Conservation (phyloP, 345 rosid genomes). For the Eucalyptus melliodora region DNA sequence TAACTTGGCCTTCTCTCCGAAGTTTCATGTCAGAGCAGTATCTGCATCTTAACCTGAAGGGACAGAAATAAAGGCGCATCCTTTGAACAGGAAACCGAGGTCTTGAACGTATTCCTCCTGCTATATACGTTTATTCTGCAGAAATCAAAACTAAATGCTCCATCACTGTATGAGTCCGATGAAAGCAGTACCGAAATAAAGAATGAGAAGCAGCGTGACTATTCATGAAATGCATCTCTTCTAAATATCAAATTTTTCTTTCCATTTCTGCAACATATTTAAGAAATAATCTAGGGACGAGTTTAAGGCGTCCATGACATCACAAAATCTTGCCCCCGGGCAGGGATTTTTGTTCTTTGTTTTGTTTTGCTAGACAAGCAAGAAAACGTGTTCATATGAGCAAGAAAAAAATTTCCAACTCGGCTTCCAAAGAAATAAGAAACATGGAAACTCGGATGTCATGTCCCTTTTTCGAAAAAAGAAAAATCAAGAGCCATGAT, state of each 20-base stretch:
- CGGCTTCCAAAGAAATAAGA: not conserved
- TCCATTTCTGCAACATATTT: not conserved
- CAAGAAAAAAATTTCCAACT: not conserved
- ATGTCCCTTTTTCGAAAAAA: not conserved
- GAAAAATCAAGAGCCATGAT: not conserved
- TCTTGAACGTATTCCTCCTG: not conserved
- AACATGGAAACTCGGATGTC: not conserved
- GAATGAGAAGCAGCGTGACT: not conserved
- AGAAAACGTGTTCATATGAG: not conserved
- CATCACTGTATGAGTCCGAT: not conserved
- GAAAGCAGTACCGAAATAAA: not conserved
- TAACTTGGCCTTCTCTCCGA: not conserved
- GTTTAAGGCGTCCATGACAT: not conserved
- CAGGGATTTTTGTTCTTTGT: not conserved
- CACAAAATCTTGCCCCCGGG: not conserved
- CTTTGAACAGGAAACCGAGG: not conserved
- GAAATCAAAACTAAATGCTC: not conserved
- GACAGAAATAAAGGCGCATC: not conserved
- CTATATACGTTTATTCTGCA: not conserved
- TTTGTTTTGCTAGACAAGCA: not conserved
- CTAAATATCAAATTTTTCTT: not conserved
- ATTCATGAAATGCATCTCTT: not conserved
- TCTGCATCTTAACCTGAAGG: not conserved
- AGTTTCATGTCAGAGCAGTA: not conserved
- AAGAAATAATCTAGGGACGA: not conserved